phyloP scores from a whole-genome alignment of 106 monocot genomes.

The Platanthera zijinensis region DNA sequence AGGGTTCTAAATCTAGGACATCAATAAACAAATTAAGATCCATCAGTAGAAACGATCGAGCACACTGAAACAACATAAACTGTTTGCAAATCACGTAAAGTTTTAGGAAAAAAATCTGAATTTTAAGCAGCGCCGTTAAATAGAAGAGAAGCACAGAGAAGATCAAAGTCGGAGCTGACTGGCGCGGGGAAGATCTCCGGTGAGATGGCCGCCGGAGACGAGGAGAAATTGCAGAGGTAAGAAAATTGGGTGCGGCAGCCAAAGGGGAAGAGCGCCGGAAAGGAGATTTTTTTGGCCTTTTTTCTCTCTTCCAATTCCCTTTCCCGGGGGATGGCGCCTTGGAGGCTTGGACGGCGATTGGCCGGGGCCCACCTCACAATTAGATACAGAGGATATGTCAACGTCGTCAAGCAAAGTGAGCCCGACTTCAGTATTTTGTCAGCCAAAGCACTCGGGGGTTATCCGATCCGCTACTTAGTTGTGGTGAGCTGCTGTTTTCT shows the following conservation, averaged over 20 bases:
- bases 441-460: no score
- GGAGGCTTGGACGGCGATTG: neutral
- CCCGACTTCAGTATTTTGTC: neutral
- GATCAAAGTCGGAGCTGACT: neutral
- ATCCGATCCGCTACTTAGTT: no score
- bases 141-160: neutral
- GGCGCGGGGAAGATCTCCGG: neutral
- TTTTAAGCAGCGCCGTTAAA: neutral
- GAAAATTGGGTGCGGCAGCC: neutral
- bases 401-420: neutral
- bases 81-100: neutral
- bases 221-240: neutral
- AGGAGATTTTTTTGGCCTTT: neutral
- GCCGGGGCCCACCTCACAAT: neutral
- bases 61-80: neutral
- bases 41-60: neutral
- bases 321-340: neutral
- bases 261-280: neutral
- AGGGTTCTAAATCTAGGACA: neutral
- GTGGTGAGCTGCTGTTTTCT: no score
- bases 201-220: neutral
- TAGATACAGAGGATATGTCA: slow-evolving; percentile 1
- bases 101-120: neutral
- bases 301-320: neutral
- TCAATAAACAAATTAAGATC: neutral